These are phyloP conservation scores for Quercus glauca DNA, from an alignment of 306 rosid species.

Conservation along the genomic window DNA sequence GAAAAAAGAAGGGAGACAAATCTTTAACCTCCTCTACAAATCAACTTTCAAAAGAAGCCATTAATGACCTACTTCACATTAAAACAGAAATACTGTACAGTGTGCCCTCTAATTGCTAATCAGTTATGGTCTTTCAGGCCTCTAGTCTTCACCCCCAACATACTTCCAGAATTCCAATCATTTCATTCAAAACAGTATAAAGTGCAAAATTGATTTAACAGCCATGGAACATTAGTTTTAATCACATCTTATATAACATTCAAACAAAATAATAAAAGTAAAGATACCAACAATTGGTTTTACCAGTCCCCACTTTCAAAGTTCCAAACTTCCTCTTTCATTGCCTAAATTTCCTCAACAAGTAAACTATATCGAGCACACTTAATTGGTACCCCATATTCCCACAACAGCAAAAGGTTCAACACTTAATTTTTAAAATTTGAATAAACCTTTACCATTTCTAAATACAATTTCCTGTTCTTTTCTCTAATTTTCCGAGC, in stretches of 20 bases:
- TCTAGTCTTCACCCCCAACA: background rate
- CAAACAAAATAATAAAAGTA: background rate
- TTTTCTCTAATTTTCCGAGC: background rate
- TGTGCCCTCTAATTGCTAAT: background rate
- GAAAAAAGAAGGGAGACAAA: background rate
- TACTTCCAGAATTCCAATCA: background rate
- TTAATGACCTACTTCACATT: background rate
- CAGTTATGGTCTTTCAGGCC: background rate
- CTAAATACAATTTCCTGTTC: background rate
- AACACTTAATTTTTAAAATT: background rate
- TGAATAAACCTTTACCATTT: background rate
- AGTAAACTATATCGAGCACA: background rate
- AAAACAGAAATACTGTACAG: background rate
- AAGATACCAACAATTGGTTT: background rate
- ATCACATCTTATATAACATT: background rate
- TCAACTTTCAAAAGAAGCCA: background rate
- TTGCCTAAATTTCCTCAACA: background rate
- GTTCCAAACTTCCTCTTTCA: background rate
- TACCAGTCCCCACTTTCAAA: background rate
- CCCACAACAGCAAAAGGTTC: background rate
- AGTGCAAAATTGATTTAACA: background rate
- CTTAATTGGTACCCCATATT: background rate
- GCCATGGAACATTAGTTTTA: background rate
- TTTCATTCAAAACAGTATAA: background rate
- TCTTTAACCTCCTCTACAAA: background rate